A percentile compares a stretch with the other conserved stretches of the same genome.
Evolutionary conservation across 805 yeast genomes (phyloP).

Genomic region (Kodamaea neixiangensis): DNA sequence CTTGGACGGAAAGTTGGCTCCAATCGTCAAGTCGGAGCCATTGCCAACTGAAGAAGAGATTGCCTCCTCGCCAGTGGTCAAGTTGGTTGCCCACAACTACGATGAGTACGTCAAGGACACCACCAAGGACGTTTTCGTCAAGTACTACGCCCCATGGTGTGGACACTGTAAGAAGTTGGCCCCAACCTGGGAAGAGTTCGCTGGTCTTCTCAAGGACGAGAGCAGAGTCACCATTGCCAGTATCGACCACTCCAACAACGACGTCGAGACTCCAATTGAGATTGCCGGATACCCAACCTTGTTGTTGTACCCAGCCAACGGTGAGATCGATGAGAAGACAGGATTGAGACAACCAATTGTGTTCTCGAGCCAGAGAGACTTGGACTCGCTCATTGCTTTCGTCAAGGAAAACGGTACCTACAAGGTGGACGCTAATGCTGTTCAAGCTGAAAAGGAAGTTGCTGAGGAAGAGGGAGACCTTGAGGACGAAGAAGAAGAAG

Average conservation of each 20-base stretch:
- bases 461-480: constrained; percentile 29
- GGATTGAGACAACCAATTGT: constrained; percentile 55
- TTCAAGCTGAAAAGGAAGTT: constrained; percentile 26
- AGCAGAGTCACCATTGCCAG: constrained; percentile 73
- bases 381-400: constrained; percentile 70
- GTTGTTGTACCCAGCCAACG: constrained; percentile 81
- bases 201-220: constrained; percentile 59
- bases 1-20: constrained; percentile 61
- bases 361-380: constrained; percentile 71
- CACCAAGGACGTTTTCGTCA: constrained; percentile 73
- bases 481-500: constrained; percentile 27
- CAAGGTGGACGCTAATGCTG: constrained; percentile 53
- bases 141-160: constrained; percentile 98
- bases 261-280: constrained; percentile 65
- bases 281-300: constrained; percentile 93
- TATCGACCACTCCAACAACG: constrained; percentile 88
- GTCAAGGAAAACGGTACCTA: constrained; percentile 67
- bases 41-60: constrained; percentile 81
- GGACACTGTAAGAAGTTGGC: constrained; percentile 93
- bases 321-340: constrained; percentile 41
- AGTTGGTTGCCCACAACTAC: constrained; percentile 83
- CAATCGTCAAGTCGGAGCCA: constrained; percentile 82
- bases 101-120: constrained; percentile 60
- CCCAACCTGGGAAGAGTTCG: constrained; percentile 86
- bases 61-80: constrained; percentile 55